Evolutionary conservation across 73 alveolate genomes (phyloP).

Genomic region (Symbiodinium pilosum): DNA sequence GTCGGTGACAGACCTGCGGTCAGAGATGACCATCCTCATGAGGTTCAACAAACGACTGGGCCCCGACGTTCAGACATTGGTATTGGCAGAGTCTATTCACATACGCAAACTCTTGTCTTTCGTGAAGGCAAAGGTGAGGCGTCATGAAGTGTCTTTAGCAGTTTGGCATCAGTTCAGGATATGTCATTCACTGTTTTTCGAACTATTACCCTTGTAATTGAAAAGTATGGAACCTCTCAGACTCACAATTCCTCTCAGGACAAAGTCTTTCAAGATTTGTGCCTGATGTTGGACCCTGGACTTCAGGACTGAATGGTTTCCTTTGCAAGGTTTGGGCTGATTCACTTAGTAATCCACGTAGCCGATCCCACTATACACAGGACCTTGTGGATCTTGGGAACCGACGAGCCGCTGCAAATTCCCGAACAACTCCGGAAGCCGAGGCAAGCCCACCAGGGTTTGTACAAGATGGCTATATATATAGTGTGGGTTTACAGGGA

Average conservation of each 20-base stretch:
- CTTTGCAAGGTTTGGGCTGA: no score
- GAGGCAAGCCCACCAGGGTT: no score
- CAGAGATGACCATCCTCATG: neutral
- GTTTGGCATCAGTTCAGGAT: neutral
- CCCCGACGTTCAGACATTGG: neutral
- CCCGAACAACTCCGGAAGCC: no score
- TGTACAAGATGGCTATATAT: no score
- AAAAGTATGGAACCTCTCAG: no score
- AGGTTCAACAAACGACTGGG: slow-evolving; percentile 1
- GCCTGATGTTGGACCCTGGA: slow-evolving; percentile 23
- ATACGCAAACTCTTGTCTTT: neutral
- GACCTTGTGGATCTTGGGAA: no score
- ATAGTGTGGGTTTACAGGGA: no score
- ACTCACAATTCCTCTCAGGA: neutral
- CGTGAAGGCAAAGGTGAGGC: slow-evolving; percentile 14
- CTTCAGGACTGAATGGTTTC: no score
- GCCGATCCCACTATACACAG: no score
- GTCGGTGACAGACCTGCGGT: neutral
- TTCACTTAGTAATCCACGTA: no score
- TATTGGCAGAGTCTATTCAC: neutral
- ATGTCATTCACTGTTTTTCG: no score
- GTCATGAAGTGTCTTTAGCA: neutral
- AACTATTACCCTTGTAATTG: neutral
- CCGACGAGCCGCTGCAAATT: no score
- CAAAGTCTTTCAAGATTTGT: neutral